Evolutionary conservation across 2,329 filamentous ascomycete species (phyloP), one percentile per base, ranked within the genome.

Genomic region (Colletotrichum tamarilloi): DNA sequence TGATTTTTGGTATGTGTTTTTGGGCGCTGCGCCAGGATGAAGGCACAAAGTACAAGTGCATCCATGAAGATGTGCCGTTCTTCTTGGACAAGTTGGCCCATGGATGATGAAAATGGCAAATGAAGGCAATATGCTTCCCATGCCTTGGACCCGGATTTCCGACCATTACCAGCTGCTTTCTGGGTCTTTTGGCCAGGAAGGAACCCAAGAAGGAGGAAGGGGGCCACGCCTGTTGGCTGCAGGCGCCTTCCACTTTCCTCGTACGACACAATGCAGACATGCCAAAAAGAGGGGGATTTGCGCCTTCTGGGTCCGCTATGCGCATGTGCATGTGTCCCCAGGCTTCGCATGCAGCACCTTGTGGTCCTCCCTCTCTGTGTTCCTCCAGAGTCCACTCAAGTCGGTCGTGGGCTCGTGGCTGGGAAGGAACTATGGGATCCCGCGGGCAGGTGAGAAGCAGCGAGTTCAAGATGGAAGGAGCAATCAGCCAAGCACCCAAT

Each of bases 321-420:
- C 28, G 46, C 28, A 24, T 26, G 32, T 24, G n/a, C 28, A 26
- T 24, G 49, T 49, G 42, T 42, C 55, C 68, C 64, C 62, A 56
- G 32, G 35, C 58, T 72, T 68, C 55, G 53, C 28, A 42, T 70
- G 67, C 26, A 49, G 53, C 52, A 62, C 19, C 38, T 62, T 49
- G 24, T 62, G 24, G 58, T 42, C 38, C 38, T 42, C 14, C 14
- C 38, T 14, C 32, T 35, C 32, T 35, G 11, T 35, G 32, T 35
- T 35, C 32, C 32, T 35, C 32, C 32, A 35, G 32, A 35, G 11
- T 19, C 38, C 38, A 42, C 38, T 42, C 14, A 42, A 42, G 38
- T 42, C 19, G 38, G 38, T 19, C 38, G 38, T 42, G 38, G 38
- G 38, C 14, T 19, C 2, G 38, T 42, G 38, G 14, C 38, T 42